Conservation (phyloP, 495 filamentous ascomycete genomes). For the Annulohypoxylon bovei region DNA sequence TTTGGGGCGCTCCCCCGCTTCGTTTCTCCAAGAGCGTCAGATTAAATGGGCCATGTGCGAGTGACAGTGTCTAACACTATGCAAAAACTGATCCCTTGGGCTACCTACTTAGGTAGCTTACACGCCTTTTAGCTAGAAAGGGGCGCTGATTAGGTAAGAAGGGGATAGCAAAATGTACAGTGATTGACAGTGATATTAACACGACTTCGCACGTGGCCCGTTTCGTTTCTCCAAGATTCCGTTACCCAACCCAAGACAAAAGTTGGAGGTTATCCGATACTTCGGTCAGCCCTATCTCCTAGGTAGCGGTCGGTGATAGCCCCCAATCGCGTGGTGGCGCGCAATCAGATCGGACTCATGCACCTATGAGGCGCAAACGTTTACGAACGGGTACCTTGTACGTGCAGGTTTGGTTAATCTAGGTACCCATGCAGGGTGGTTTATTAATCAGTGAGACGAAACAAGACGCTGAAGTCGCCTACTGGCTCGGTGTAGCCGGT, state of each 20-base stretch:
- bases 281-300: conserved; percentile 6
- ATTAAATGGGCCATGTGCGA: too few species aligned
- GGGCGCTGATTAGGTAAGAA: too few species aligned
- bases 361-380: background rate
- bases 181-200: too few species aligned
- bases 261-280: background rate
- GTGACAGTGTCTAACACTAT: too few species aligned
- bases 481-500: background rate
- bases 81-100: too few species aligned
- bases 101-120: too few species aligned
- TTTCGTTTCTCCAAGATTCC: too few species aligned
- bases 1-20: background rate
- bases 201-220: too few species aligned
- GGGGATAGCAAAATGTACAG: too few species aligned
- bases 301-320: background rate
- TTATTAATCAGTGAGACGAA: background rate
- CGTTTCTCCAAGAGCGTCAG: too few species aligned
- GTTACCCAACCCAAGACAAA: background rate
- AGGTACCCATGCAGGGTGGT: background rate
- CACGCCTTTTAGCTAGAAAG: too few species aligned
- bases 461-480: background rate
- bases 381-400: background rate
- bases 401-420: background rate
- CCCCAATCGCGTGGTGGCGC: background rate
- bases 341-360: background rate